These are phyloP conservation scores for Phytophthora multivora DNA, from an alignment of 352 stramenopile genomes.

Conservation along the genomic window DNA sequence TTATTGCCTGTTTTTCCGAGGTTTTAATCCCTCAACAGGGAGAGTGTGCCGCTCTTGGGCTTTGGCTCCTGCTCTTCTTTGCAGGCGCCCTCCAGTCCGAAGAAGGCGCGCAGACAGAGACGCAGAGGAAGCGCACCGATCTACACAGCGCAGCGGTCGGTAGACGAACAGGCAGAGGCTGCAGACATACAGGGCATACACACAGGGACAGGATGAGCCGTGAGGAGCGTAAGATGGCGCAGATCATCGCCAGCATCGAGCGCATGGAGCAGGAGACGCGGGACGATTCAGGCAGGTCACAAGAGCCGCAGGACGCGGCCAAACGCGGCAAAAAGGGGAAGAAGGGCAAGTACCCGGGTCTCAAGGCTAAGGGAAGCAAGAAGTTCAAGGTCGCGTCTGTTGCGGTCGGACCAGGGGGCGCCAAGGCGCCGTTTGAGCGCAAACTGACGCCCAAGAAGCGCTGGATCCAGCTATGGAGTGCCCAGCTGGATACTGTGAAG, in stretches of 20 bases:
- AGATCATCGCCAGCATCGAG: constrained; percentile 82
- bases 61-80: constrained; percentile 16
- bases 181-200: background rate
- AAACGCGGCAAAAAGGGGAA: constrained; percentile 41
- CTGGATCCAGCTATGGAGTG: constrained; percentile 79
- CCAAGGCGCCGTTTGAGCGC: constrained; percentile 28
- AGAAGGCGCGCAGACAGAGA: constrained; percentile 33
- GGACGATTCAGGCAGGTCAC: constrained; percentile 16
- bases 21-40: constrained; percentile 19
- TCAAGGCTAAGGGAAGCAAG: constrained; percentile 42
- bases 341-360: constrained; percentile 28
- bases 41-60: constrained; percentile 10
- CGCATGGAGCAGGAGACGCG: constrained; percentile 70
- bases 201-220: constrained; percentile 56
- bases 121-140: constrained; percentile 1
- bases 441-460: constrained; percentile 77
- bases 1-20: constrained; percentile 7
- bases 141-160: constrained; percentile 6
- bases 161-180: constrained; percentile 8
- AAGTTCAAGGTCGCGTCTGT: constrained; percentile 45
- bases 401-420: background rate
- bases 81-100: constrained; percentile 22
- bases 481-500: constrained; percentile 39
- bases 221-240: constrained; percentile 80
- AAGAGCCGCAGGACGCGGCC: constrained; percentile 28